Percentiles rank a stretch among this genome's conserved stretches.
These are phyloP conservation scores for Didymella arachidicola DNA, from an alignment of 2,329 filamentous ascomycete species.

Conservation along the genomic window DNA sequence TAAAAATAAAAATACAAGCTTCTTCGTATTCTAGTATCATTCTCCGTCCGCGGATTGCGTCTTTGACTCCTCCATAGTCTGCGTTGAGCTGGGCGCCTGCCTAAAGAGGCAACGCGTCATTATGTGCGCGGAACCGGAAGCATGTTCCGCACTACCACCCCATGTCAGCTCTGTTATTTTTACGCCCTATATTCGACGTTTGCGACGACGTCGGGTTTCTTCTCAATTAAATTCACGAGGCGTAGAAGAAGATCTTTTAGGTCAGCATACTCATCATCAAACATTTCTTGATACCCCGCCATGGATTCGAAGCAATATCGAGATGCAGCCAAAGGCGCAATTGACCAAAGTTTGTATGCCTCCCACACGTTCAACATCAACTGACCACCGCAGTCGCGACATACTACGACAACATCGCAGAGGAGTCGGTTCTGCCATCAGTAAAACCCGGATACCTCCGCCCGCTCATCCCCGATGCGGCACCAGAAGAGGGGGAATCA, in stretches of 20 bases:
- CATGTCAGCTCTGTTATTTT: slow-evolving; percentile 1
- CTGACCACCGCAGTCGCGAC: slow-evolving; percentile 68
- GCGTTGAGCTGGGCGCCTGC: not conserved
- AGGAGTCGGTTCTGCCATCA: slow-evolving; percentile 75
- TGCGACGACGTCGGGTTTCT: no score
- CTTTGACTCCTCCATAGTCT: not conserved
- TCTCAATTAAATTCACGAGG: not conserved
- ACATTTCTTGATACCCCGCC: slow-evolving; percentile 10
- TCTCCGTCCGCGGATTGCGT: not conserved
- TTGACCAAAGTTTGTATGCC: slow-evolving; percentile 74
- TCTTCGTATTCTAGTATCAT: not conserved
- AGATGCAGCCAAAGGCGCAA: slow-evolving; percentile 75
- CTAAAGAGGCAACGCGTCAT: slow-evolving; percentile 11
- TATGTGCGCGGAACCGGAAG: slow-evolving; percentile 15
- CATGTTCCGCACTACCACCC: slow-evolving; percentile 2
- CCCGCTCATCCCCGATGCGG: slow-evolving; percentile 73
- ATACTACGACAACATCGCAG: slow-evolving; percentile 80
- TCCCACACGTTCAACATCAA: slow-evolving; percentile 1
- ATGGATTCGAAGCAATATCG: slow-evolving; percentile 86
- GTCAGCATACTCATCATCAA: not conserved
- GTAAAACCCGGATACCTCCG: slow-evolving; percentile 87
- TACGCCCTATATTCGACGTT: slow-evolving; percentile 9
- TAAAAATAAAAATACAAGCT: no score
- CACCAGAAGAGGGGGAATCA: slow-evolving; percentile 71
- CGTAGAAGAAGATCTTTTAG: not conserved